Evolutionary conservation across 2,329 filamentous ascomycete species (phyloP).

Genomic region (Berkeleyomyces basicola): DNA sequence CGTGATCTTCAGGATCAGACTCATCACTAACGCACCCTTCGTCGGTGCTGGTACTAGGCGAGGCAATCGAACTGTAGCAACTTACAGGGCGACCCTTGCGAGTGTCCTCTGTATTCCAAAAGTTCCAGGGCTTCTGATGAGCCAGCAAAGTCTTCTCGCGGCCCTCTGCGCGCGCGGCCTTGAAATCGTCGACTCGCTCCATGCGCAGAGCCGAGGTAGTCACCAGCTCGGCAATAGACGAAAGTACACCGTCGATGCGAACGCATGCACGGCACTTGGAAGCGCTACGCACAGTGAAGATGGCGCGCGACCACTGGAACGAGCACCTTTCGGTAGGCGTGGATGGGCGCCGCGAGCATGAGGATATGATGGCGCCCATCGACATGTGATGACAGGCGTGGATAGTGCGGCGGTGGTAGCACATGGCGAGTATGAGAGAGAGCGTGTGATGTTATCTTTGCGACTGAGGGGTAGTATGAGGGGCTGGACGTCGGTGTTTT

Average conservation of each 20-base stretch:
- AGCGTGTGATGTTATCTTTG: not conserved
- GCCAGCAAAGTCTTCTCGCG: not conserved
- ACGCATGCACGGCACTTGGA: slow-evolving; percentile 8
- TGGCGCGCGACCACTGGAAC: slow-evolving; percentile 13
- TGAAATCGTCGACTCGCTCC: slow-evolving; percentile 6
- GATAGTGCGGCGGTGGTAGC: slow-evolving; percentile 15
- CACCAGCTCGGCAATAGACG: slow-evolving; percentile 7
- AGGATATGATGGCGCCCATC: slow-evolving; percentile 10
- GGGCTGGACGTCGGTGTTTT: not conserved
- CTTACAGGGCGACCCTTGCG: not conserved
- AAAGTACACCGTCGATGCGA: slow-evolving; percentile 4
- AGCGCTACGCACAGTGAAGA: slow-evolving; percentile 10
- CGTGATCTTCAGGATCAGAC: slow-evolving; percentile 2
- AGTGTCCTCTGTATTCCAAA: slow-evolving; percentile 7
- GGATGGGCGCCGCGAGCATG: slow-evolving; percentile 1
- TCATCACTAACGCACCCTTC: slow-evolving; percentile 1
- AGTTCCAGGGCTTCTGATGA: slow-evolving; percentile 7
- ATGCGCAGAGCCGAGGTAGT: slow-evolving; percentile 4
- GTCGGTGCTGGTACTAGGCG: not conserved
- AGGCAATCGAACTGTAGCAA: not conserved
- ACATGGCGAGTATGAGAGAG: slow-evolving; percentile 14
- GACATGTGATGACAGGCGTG: slow-evolving; percentile 16
- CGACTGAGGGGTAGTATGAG: not conserved
- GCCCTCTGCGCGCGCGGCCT: not conserved
- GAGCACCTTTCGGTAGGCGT: not conserved